A percentile compares a stretch with the other conserved stretches of the same genome.
Conservation (phyloP, 257 asterid genomes). For the Solanum neorickii region DNA sequence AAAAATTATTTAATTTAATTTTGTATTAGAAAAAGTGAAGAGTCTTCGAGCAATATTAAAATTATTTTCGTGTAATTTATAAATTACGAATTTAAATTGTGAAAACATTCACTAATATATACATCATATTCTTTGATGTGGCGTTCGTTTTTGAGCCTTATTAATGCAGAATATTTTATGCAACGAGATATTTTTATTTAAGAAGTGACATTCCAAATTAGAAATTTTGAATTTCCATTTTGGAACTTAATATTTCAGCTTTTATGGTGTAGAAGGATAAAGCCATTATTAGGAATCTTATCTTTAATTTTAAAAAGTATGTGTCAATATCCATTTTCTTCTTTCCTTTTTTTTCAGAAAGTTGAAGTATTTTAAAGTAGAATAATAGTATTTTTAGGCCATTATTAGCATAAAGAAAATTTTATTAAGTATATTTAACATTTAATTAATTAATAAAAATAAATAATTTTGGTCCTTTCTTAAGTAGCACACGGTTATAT, state of each 20-base stretch:
- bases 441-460: neutral
- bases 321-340: neutral
- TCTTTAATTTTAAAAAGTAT: neutral
- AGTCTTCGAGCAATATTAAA: neutral
- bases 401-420: neutral
- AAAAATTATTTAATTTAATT: neutral
- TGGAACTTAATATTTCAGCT: neutral
- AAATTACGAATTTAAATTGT: rapidly evolving
- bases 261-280: neutral
- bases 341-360: neutral
- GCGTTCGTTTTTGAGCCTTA: neutral
- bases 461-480: neutral
- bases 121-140: neutral
- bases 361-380: neutral
- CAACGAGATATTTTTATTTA: rapidly evolving
- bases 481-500: neutral
- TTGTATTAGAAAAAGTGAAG: neutral
- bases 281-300: neutral
- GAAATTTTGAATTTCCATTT: neutral
- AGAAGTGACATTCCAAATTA: neutral
- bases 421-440: neutral
- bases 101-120: rapidly evolving
- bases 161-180: rapidly evolving
- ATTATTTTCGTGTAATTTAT: neutral
- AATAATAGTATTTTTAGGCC: neutral